A percentile compares a stretch with the other conserved stretches of the same genome.
Evolutionary conservation across 2,329 filamentous ascomycete genomes (phyloP).

Genomic region (Fonsecaea pedrosoi): DNA sequence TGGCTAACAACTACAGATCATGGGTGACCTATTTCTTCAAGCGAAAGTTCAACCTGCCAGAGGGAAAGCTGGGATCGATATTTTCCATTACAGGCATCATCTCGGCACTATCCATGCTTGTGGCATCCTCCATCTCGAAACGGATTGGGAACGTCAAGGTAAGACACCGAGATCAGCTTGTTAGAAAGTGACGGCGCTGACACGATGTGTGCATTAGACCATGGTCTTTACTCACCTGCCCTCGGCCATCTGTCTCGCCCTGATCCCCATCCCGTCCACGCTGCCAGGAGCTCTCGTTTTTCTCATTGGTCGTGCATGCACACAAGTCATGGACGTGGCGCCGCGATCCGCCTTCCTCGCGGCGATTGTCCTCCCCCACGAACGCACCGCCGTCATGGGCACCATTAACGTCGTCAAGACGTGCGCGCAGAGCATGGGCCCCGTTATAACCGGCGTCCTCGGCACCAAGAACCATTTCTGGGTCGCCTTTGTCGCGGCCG

Average conservation of each 20-base stretch:
- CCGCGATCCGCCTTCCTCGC: slow-evolving; percentile 70
- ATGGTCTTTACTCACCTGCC: slow-evolving; percentile 70
- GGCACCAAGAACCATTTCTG: slow-evolving; percentile 63
- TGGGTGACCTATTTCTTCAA: slow-evolving; percentile 65
- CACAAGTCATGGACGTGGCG: slow-evolving; percentile 73
- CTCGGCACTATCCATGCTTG: slow-evolving; percentile 52
- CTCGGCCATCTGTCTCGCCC: slow-evolving; percentile 64
- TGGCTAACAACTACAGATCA: slow-evolving; percentile 60
- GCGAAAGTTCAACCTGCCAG: slow-evolving; percentile 60
- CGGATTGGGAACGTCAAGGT: slow-evolving; percentile 61
- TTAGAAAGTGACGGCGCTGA: background rate
- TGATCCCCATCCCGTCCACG: slow-evolving; percentile 63
- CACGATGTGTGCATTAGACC: slow-evolving; percentile 58
- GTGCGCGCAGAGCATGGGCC: slow-evolving; percentile 61
- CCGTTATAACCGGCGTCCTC: slow-evolving; percentile 62
- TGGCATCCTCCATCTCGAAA: slow-evolving; percentile 54
- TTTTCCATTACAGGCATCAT: slow-evolving; percentile 58
- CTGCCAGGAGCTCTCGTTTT: slow-evolving; percentile 61
- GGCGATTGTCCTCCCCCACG: slow-evolving; percentile 67
- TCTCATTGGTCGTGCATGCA: slow-evolving; percentile 64
- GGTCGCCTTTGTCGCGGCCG: slow-evolving; percentile 66
- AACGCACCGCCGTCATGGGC: slow-evolving; percentile 73
- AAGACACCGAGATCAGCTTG: background rate
- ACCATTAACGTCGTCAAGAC: slow-evolving; percentile 68
- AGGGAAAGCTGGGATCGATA: slow-evolving; percentile 61